Conservation (phyloP, 148 eudicot genomes). For the Rhododendron ferrugineum region DNA sequence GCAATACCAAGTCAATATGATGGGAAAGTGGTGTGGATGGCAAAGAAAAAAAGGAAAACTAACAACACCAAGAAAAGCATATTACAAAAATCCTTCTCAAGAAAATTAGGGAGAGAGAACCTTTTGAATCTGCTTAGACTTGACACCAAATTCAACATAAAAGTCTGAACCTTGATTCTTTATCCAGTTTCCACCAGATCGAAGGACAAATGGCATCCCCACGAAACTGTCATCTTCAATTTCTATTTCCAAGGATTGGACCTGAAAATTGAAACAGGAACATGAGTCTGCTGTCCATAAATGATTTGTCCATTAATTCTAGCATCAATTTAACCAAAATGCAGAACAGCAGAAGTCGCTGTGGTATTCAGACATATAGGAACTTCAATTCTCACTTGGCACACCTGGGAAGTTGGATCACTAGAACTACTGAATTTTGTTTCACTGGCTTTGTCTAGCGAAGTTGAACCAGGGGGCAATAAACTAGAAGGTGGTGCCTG, state of each 20-base stretch:
- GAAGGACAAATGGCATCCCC: constrained; percentile 96
- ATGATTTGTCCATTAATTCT: background rate
- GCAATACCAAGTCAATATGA: constrained; percentile 12
- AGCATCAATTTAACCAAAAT: background rate
- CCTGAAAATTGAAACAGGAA: constrained; percentile 29
- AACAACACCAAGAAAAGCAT: constrained; percentile 5
- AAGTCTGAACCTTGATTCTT: constrained; percentile 88
- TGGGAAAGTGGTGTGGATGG: background rate
- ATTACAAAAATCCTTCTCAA: background rate
- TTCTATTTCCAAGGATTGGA: constrained; percentile 60
- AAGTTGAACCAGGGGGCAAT: constrained; percentile 68
- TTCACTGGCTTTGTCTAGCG: constrained; percentile 56
- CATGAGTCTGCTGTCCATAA: constrained; percentile 5
- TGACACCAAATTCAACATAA: constrained; percentile 50
- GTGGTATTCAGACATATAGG: background rate
- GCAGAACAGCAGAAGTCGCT: background rate
- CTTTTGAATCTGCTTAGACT: constrained; percentile 36
- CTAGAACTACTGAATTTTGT: constrained; percentile 48
- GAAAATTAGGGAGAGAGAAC: constrained; percentile 16
- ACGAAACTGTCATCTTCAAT: constrained; percentile 55
- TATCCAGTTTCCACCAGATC: constrained; percentile 75
- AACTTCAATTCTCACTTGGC: constrained; percentile 9
- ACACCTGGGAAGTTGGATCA: constrained; percentile 54
- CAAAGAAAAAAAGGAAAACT: background rate
- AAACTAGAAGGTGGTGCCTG: constrained; percentile 68